These are phyloP conservation scores for Yarrowia sp. DNA, from an alignment of 805 yeast genomes.

Conservation along the genomic window DNA sequence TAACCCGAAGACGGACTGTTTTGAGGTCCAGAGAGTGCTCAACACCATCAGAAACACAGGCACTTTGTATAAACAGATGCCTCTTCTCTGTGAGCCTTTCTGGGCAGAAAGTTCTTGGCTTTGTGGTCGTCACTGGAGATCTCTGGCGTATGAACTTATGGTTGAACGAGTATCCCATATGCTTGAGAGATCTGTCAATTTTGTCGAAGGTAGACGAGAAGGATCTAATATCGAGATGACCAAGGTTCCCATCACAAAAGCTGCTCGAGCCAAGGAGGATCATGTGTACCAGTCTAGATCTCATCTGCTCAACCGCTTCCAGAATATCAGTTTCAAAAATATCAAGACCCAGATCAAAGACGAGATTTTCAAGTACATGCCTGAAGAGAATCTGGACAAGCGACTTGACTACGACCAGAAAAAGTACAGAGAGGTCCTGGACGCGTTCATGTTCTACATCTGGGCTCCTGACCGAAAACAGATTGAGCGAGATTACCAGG, in stretches of 20 bases:
- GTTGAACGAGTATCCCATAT: neutral
- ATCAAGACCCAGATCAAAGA: neutral
- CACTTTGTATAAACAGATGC: slow-evolving; percentile 22
- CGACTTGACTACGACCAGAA: slow-evolving; percentile 1
- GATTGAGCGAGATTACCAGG: no score
- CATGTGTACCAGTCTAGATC: neutral
- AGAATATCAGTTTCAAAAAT: no score
- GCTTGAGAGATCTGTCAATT: neutral
- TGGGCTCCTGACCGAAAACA: neutral
- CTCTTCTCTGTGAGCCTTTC: slow-evolving; percentile 8
- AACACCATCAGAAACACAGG: neutral
- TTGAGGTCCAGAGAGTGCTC: slow-evolving; percentile 7
- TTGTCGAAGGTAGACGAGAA: slow-evolving; percentile 15
- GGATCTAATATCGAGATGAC: neutral
- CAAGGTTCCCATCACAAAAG: slow-evolving; percentile 2
- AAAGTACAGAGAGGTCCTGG: neutral
- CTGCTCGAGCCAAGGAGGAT: neutral
- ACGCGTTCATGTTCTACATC: neutral
- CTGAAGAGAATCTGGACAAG: neutral
- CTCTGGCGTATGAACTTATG: neutral
- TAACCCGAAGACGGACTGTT: neutral
- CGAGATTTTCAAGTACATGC: neutral
- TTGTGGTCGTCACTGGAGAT: slow-evolving; percentile 1
- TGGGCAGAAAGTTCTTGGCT: slow-evolving; percentile 11
- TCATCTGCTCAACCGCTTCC: no score